phyloP scores from a whole-genome alignment of 2,329 filamentous ascomycete species.

The Penicillium hesseltinei region DNA sequence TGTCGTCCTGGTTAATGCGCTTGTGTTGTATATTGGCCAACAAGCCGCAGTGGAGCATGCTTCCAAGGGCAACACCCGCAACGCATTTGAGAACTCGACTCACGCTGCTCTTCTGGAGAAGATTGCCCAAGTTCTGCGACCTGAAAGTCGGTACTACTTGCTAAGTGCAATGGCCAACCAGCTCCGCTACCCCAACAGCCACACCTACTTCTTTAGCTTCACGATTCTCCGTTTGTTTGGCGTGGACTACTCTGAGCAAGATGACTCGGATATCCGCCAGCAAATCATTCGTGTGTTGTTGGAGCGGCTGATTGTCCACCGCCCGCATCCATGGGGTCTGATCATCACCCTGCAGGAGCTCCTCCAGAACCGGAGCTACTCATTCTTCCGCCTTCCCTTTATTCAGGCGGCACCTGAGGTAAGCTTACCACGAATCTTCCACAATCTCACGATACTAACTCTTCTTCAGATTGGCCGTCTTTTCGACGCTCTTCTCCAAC shows the following conservation, averaged over 20 bases:
- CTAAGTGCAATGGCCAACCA: slow-evolving; percentile 85
- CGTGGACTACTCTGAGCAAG: slow-evolving; percentile 64
- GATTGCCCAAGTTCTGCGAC: slow-evolving; percentile 69
- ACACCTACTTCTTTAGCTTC: slow-evolving; percentile 91
- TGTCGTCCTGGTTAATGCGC: slow-evolving; percentile 69
- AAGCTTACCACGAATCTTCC: slow-evolving; percentile 25
- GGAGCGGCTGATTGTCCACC: slow-evolving; percentile 82
- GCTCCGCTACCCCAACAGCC: slow-evolving; percentile 81
- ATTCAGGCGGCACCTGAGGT: slow-evolving; percentile 89
- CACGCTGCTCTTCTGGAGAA: slow-evolving; percentile 73
- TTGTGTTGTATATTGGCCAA: slow-evolving; percentile 79
- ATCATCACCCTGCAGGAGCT: slow-evolving; percentile 86
- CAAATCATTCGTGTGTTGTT: slow-evolving; percentile 86
- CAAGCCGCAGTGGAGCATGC: slow-evolving; percentile 63
- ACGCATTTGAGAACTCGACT: slow-evolving; percentile 64
- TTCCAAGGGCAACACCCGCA: slow-evolving; percentile 55
- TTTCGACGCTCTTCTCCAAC: slow-evolving; percentile 46
- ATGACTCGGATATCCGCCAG: slow-evolving; percentile 80
- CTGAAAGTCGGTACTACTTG: slow-evolving; percentile 81
- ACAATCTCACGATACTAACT: slow-evolving; percentile 3
- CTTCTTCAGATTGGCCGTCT: slow-evolving; percentile 43
- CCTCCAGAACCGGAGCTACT: slow-evolving; percentile 84
- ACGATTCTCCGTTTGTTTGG: slow-evolving; percentile 82
- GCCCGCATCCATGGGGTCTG: slow-evolving; percentile 94
- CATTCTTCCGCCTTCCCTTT: slow-evolving; percentile 89